Conservation (phyloP, 1,139 yeast species). For the Hansenula anomala region DNA sequence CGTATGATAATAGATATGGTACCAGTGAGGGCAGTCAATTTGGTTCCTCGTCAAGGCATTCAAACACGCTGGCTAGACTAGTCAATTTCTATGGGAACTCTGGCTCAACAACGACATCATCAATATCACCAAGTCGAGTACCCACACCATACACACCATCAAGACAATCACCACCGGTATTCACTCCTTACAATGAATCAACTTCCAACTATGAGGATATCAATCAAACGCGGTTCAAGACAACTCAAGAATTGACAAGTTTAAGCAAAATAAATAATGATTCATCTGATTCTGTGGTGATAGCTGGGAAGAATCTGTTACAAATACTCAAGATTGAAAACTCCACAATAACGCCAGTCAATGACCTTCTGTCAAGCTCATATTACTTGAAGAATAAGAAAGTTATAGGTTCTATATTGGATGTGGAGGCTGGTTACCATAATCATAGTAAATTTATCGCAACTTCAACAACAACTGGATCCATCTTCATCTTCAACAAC, state of each 20-base stretch:
- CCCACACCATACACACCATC: slow-evolving; percentile 4
- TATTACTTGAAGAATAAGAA: slow-evolving; percentile 27
- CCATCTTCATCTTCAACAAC: slow-evolving; percentile 42
- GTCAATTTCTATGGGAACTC: slow-evolving; percentile 23
- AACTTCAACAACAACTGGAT: slow-evolving; percentile 44
- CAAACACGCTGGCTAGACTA: slow-evolving; percentile 19
- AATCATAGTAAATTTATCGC: slow-evolving; percentile 39
- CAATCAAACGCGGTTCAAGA: slow-evolving; percentile 10
- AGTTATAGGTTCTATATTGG: slow-evolving; percentile 44
- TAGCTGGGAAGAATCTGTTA: slow-evolving; percentile 57
- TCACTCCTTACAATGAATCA: background rate
- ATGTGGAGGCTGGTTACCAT: slow-evolving; percentile 42
- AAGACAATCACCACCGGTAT: slow-evolving; percentile 5
- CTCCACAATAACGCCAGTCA: slow-evolving; percentile 24
- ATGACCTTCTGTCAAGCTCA: slow-evolving; percentile 28
- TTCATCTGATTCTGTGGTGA: slow-evolving; percentile 40
- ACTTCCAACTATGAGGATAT: background rate
- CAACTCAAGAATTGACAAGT: slow-evolving; percentile 17
- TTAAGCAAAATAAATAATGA: slow-evolving; percentile 24
- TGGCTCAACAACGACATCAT: slow-evolving; percentile 5
- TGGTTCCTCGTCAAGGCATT: slow-evolving; percentile 8
- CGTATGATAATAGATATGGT: slow-evolving; percentile 5
- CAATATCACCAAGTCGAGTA: slow-evolving; percentile 5
- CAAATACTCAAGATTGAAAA: slow-evolving; percentile 41
- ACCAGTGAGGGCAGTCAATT: slow-evolving; percentile 1